Evolutionary conservation across 2,329 filamentous ascomycete genomes (phyloP).

Genomic region (Lecanicillium sp.): DNA sequence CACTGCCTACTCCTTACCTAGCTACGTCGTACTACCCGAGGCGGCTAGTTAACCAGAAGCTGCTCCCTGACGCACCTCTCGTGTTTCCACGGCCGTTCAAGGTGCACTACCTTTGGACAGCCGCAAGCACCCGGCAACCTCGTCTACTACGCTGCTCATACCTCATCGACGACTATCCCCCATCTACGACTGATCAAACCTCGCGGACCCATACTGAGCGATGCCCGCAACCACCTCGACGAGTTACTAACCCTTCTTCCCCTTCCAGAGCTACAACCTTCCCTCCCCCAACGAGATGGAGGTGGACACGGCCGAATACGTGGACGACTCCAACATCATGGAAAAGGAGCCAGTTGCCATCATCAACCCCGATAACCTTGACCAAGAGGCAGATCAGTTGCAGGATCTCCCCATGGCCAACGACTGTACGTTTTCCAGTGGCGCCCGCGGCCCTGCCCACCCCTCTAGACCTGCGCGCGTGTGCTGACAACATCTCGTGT

Average conservation of each 20-base stretch:
- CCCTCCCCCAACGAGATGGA: constrained; percentile 51
- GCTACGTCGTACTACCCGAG: too few species aligned
- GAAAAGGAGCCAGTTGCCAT: constrained; percentile 47
- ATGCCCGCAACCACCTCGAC: background rate
- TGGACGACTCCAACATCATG: constrained; percentile 38
- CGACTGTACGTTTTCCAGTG: constrained; percentile 38
- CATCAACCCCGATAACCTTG: constrained; percentile 45
- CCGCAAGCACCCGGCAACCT: too few species aligned
- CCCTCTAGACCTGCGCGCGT: constrained; percentile 1
- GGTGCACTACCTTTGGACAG: too few species aligned
- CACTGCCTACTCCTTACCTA: too few species aligned
- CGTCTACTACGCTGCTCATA: too few species aligned
- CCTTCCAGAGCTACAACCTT: constrained; percentile 41
- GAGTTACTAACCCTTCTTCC: constrained; percentile 15
- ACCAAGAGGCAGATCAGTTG: constrained; percentile 38
- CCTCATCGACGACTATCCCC: too few species aligned
- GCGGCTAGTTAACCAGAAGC: too few species aligned
- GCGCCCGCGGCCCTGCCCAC: constrained; percentile 1
- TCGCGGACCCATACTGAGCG: too few species aligned
- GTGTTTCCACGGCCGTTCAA: too few species aligned
- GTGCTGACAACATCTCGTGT: constrained; percentile 14
- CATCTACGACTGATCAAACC: too few species aligned
- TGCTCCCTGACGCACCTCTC: too few species aligned
- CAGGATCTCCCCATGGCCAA: constrained; percentile 42
- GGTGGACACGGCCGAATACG: constrained; percentile 47